Base-by-base conservation (phyloP, 805 yeast species). In the Phaffomyces thermotolerans region DNA sequence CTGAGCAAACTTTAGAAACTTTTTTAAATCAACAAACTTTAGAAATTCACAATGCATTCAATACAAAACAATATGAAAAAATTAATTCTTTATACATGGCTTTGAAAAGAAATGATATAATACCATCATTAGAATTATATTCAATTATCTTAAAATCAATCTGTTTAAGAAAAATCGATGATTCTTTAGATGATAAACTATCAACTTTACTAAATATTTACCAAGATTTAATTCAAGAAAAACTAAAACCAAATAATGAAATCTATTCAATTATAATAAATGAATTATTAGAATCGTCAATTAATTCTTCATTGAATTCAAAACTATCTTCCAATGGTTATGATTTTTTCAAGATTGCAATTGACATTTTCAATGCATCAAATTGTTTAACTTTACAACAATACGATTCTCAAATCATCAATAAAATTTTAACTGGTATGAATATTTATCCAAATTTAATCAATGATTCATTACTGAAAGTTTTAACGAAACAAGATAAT, bases 201-300 rank as follows among this genome's bases (percentile, higher is more conserved):
- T 81, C 85, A 2, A 76, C 73, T 42, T 58, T 84, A 45, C 63
- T 84, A 49, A 80, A 78, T 18, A 78, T 81, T 31, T 84, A 84
- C 56, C 84, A 84, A 40, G 89, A 81, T 52, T 64, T 82, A 57
- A 66, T 84, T 33, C 56, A 73, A 22, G 68, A 71, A 50, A 69
- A 67, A 47, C 47, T 76, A 34, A 79, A 76, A 56, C 93, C 93
- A 15, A 68, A 72, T 23, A 53, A 58, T 35, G 66, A 65, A 17
- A 81, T 85, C 8, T 83, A 76, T 59, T 66, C 74, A 52, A 58
- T 75, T 4, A 71, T 75, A 6, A 64, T 84, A 37, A 61, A 64
- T 20, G 71, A 75, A 27, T 65, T 84, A 24, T 65, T 82, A 41
- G 62, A 64, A 34, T 79, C 81, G 6, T 63, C 80, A 2, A 63